A percentile compares a stretch with the other conserved stretches of the same genome.
phyloP scores from a whole-genome alignment of 2,329 filamentous ascomycete genomes.

The Clonostachys chloroleuca region DNA sequence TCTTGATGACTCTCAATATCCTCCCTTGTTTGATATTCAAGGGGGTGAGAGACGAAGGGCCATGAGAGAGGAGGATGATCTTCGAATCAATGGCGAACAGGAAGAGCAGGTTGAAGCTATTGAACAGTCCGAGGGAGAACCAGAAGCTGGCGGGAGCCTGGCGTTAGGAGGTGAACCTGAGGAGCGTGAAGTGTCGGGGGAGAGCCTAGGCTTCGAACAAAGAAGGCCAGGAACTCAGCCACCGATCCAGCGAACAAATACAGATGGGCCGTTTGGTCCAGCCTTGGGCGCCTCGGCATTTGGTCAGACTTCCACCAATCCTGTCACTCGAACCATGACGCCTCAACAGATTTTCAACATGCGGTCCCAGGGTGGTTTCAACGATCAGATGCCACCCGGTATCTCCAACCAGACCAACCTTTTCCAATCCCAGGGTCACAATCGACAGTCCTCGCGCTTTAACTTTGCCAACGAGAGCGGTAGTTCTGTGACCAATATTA shows the following conservation, averaged over 20 bases:
- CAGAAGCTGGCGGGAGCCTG: constrained; percentile 77
- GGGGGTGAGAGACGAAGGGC: constrained; percentile 79
- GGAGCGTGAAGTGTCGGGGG: constrained; percentile 58
- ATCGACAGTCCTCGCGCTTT: constrained; percentile 80
- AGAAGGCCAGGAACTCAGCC: constrained; percentile 68
- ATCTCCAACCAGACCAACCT: constrained; percentile 40
- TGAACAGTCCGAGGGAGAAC: constrained; percentile 63
- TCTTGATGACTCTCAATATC: constrained; percentile 25
- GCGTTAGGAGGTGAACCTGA: constrained; percentile 92
- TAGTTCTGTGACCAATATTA: constrained; percentile 49
- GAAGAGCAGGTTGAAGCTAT: constrained; percentile 39
- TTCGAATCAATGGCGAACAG: constrained; percentile 38
- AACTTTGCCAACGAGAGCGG: constrained; percentile 78
- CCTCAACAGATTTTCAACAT: constrained; percentile 73
- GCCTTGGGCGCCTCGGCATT: constrained; percentile 42
- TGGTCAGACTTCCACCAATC: constrained; percentile 40
- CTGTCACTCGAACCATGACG: constrained; percentile 67
- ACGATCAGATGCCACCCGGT: constrained; percentile 56
- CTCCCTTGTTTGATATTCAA: constrained; percentile 76
- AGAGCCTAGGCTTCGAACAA: constrained; percentile 47
- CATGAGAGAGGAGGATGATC: constrained; percentile 69
- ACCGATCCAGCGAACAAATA: constrained; percentile 64
- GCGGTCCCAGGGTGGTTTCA: constrained; percentile 56
- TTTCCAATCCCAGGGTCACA: constrained; percentile 65
- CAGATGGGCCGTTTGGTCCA: constrained; percentile 50